These are phyloP conservation scores for Phoenix roebelenii DNA, from an alignment of 176 grass and related monocot genomes.

Conservation along the genomic window DNA sequence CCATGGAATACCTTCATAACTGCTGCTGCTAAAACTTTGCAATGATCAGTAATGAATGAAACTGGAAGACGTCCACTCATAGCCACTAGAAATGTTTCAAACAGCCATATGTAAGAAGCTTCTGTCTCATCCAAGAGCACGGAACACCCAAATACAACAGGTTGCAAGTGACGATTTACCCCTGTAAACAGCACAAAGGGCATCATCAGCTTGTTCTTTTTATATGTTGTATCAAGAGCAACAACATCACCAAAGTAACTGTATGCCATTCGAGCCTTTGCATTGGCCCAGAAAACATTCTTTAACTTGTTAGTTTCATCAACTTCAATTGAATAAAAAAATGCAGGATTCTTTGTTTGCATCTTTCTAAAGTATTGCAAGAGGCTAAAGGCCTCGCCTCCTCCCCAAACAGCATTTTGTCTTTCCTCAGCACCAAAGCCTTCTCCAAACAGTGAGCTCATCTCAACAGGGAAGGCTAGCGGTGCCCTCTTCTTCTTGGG, in stretches of 20 bases:
- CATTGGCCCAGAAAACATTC: conserved; percentile 80
- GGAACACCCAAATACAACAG: conserved; percentile 65
- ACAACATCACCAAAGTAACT: conserved; percentile 68
- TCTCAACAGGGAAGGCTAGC: conserved; percentile 1
- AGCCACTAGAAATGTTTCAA: conserved; percentile 73
- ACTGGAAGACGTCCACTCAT: conserved; percentile 51
- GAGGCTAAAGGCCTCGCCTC: conserved; percentile 42
- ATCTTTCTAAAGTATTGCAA: conserved; percentile 67
- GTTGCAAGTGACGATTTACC: conserved; percentile 84
- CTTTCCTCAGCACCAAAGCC: conserved; percentile 11
- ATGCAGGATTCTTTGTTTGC: conserved; percentile 53
- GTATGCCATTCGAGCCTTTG: conserved; percentile 55
- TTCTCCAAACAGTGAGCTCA: conserved; percentile 15
- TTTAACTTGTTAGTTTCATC: conserved; percentile 56
- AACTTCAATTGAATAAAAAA: conserved; percentile 75
- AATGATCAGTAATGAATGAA: conserved; percentile 72
- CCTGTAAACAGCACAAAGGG: conserved; percentile 79
- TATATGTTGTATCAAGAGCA: conserved; percentile 75
- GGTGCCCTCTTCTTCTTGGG: conserved; percentile 30
- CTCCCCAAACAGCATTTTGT: conserved; percentile 58
- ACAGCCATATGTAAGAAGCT: conserved; percentile 70
- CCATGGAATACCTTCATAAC: conserved; percentile 60
- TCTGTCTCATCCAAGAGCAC: conserved; percentile 79
- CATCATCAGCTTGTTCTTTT: conserved; percentile 83
- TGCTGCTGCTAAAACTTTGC: conserved; percentile 54